A percentile compares a stretch with the other conserved stretches of the same genome.
These are phyloP conservation scores for Kodamaea plutei DNA, from an alignment of 1,139 yeast species.

Conservation along the genomic window DNA sequence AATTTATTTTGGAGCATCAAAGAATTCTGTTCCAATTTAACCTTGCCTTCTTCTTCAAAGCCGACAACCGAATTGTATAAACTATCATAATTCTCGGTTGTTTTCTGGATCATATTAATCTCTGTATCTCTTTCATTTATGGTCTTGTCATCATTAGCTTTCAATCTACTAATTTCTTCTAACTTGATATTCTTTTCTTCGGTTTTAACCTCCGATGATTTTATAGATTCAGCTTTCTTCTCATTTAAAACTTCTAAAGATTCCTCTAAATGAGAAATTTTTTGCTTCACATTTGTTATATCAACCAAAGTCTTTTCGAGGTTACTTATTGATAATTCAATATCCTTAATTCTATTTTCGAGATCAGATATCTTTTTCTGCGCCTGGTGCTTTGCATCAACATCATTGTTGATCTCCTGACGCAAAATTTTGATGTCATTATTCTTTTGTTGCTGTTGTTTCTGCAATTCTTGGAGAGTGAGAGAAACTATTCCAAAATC, in stretches of 20 bases:
- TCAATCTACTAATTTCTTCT: conserved; percentile 3
- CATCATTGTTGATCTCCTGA: conserved; percentile 36
- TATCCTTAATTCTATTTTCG: conserved; percentile 55
- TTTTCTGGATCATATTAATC: background rate
- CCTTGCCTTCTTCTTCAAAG: conserved; percentile 20
- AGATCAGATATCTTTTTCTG: conserved; percentile 48
- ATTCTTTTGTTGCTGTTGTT: conserved; percentile 39
- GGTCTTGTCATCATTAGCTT: background rate
- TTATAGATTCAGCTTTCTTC: conserved; percentile 8
- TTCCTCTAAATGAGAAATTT: conserved; percentile 11
- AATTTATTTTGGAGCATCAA: conserved; percentile 11
- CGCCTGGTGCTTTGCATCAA: conserved; percentile 46
- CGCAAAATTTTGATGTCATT: conserved; percentile 45
- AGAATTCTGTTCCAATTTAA: conserved; percentile 17
- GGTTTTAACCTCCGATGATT: conserved; percentile 22
- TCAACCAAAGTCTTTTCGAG: conserved; percentile 51
- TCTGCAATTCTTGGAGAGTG: conserved; percentile 52
- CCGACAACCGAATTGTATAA: conserved; percentile 13
- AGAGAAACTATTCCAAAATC: conserved; percentile 26
- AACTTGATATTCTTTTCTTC: conserved; percentile 19
- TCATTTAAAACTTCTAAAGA: conserved; percentile 12
- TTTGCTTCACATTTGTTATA: conserved; percentile 19
- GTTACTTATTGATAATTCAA: conserved; percentile 50
- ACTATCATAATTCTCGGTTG: conserved; percentile 6
- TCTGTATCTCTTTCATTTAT: conserved; percentile 8